Conservation (phyloP, 768 basidiomycete genomes). For the Tricholoma bakamatsutake region DNA sequence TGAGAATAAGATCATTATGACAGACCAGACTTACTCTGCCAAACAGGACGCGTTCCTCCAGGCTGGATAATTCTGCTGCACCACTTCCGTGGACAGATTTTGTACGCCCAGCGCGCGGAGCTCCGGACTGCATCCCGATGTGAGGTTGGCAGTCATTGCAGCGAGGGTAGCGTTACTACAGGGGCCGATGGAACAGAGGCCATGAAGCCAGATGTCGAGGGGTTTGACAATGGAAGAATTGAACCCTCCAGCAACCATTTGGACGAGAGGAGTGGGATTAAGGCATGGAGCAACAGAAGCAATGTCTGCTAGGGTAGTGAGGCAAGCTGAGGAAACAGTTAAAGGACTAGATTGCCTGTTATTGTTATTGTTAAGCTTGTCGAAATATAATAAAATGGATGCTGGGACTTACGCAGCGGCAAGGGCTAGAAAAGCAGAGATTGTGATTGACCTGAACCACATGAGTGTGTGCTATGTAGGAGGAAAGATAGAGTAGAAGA, state of each 20-base stretch:
- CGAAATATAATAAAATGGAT: background rate
- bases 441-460: conserved; percentile 8
- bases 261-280: conserved; percentile 37
- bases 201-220: conserved; percentile 56
- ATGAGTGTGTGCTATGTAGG: no score
- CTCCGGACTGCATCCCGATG: conserved; percentile 39
- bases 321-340: conserved; percentile 45
- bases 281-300: conserved; percentile 47
- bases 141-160: conserved; percentile 46
- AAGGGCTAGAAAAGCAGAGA: conserved; percentile 11
- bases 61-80: conserved; percentile 53
- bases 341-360: background rate
- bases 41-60: conserved; percentile 54
- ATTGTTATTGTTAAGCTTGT: background rate
- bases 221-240: conserved; percentile 38
- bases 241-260: conserved; percentile 27
- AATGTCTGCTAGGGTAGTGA: conserved; percentile 37
- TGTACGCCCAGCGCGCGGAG: conserved; percentile 25
- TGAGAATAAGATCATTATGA: background rate
- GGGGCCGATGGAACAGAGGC: conserved; percentile 42
- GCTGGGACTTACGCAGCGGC: conserved; percentile 4
- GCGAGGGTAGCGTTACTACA: conserved; percentile 61
- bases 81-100: conserved; percentile 10
- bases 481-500: no score
- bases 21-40: conserved; percentile 47